Evolutionary conservation across 2,329 filamentous ascomycete species (phyloP), one percentile per base, ranked within the genome.

Genomic region (Aureobasidium subglaciale): DNA sequence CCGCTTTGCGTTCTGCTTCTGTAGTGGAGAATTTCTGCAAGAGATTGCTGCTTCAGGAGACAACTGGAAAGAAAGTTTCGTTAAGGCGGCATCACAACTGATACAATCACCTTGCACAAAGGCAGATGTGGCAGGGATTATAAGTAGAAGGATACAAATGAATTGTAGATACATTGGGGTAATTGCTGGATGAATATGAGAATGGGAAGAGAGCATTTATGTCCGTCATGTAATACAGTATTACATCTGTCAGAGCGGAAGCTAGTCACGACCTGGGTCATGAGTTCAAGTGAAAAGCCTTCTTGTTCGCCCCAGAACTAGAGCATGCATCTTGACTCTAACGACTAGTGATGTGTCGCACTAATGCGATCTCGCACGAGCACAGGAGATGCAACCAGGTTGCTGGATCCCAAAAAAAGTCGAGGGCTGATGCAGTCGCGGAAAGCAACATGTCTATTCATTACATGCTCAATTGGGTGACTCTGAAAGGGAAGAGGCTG

Each of bases 71-170:
- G 56, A 42, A 22, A 59, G 50, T 41, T 41, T 35, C 15, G 45
- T 50, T 27, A 58, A 54, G 16, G 49, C 50, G 13, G 52, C 18
- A 37, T 58, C 56, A 20, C 49, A 35, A 7, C 50, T 41, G 25
- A 53, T 49, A 24, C 58, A 59, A n/a, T 58, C 45, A 24, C 58
- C 58, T 27, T 57, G 50, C 8, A 56, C 29, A 8, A 56, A 41
- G 13, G 49, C 55, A 35, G 25, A 35, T 4, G 55, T n/a, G 32
- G 38, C 5, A 5, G 35, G 27, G 15, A 22, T 10, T 3, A 22
- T 22, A 18, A 42, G 7, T 29, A 38, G 15, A 15, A 55, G 29
- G 5, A 42, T 22, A 7, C 4, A 16, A 18, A 3, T 20, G 5
- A 34, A 25, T 8, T 24, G n/a, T 16, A 10, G 11, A 53, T 32